These are phyloP conservation scores for Rhizopogon sp. DNA, from an alignment of 768 basidiomycete species.

Conservation along the genomic window DNA sequence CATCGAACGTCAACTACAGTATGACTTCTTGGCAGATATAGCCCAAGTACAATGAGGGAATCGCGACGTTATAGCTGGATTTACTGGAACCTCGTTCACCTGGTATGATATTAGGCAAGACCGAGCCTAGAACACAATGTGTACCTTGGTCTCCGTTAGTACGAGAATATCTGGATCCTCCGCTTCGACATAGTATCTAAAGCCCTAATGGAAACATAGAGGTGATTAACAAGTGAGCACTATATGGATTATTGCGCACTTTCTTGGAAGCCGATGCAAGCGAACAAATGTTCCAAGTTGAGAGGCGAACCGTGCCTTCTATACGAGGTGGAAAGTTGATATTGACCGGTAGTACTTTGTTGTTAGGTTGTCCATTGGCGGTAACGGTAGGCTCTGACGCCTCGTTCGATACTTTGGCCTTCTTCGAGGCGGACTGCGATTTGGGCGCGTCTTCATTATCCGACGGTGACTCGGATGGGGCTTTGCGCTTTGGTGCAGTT, in stretches of 20 bases:
- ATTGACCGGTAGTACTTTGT: slow-evolving; percentile 62
- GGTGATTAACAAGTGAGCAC: neutral
- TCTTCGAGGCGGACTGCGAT: slow-evolving; percentile 19
- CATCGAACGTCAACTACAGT: slow-evolving; percentile 41
- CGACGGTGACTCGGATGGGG: slow-evolving; percentile 18
- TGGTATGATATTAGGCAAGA: slow-evolving; percentile 20
- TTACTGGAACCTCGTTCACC: slow-evolving; percentile 68
- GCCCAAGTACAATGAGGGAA: slow-evolving; percentile 78
- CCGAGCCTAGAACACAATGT: neutral
- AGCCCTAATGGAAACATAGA: slow-evolving; percentile 47
- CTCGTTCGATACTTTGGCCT: slow-evolving; percentile 19
- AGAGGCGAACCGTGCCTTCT: slow-evolving; percentile 48
- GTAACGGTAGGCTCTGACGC: slow-evolving; percentile 12
- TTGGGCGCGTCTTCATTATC: slow-evolving; percentile 22
- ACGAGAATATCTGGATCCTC: slow-evolving; percentile 84
- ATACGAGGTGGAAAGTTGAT: slow-evolving; percentile 52
- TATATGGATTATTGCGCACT: slow-evolving; percentile 32
- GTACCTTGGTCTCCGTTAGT: slow-evolving; percentile 82
- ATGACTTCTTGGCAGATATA: slow-evolving; percentile 72
- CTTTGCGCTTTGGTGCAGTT: slow-evolving; percentile 26
- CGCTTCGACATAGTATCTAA: slow-evolving; percentile 76
- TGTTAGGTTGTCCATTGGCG: slow-evolving; percentile 59
- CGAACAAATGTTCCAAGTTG: slow-evolving; percentile 80
- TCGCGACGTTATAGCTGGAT: slow-evolving; percentile 48
- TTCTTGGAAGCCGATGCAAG: slow-evolving; percentile 74